A percentile compares a stretch with the other conserved stretches of the same genome.
Evolutionary conservation across 2,329 filamentous ascomycete species (phyloP).

Genomic region (Cladosporium oxysporum): DNA sequence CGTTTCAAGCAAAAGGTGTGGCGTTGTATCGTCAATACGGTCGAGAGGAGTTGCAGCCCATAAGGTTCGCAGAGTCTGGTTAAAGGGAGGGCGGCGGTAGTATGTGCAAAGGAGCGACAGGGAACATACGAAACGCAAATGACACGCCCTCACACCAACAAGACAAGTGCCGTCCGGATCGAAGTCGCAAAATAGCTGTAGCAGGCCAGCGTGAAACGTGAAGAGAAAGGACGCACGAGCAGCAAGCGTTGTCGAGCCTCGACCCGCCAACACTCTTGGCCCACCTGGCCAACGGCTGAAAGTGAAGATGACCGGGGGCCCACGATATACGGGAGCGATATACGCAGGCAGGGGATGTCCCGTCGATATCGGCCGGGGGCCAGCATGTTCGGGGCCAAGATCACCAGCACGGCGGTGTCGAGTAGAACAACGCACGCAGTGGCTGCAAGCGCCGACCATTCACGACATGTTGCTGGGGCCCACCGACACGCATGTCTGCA

Average conservation of each 20-base stretch:
- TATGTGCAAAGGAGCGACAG: constrained; percentile 17
- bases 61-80: constrained; percentile 3
- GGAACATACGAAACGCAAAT: constrained; percentile 14
- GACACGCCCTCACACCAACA: constrained; percentile 5
- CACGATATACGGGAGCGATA: constrained; percentile 4
- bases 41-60: neutral
- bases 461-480: neutral
- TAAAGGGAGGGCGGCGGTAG: neutral
- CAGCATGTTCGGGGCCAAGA: constrained; percentile 8
- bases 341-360: constrained; percentile 12
- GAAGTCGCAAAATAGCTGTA: constrained; percentile 6
- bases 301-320: neutral
- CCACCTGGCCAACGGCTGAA: constrained; percentile 5
- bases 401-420: constrained; percentile 8
- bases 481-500: constrained; percentile 5
- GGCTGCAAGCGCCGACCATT: constrained; percentile 13
- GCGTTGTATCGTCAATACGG: constrained; percentile 18
- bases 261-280: constrained; percentile 12
- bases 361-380: neutral
- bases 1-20: constrained; percentile 16
- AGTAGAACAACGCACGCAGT: constrained; percentile 9
- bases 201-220: constrained; percentile 15
- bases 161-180: constrained; percentile 10
- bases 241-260: constrained; percentile 13
- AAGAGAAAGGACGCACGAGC: constrained; percentile 17